Conservation (phyloP, 2,329 filamentous ascomycete species). For the Penicillium brasilianum region DNA sequence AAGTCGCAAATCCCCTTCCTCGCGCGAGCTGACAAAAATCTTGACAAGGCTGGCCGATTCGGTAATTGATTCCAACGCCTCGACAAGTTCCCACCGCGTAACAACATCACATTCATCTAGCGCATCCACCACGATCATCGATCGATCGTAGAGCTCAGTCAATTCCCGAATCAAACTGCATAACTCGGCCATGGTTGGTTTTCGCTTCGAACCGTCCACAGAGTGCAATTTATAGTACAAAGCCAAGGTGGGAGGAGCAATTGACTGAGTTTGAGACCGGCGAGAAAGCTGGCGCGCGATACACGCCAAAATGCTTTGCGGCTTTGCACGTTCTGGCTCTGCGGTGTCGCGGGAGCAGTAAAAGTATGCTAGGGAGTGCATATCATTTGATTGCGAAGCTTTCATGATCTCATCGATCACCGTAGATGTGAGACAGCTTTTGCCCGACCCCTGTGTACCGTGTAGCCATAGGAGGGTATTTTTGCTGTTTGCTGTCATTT, state of each 20-base stretch:
- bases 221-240: background rate
- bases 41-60: conserved; percentile 1
- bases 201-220: background rate
- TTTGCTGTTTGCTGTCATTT: background rate
- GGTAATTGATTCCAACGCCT: background rate
- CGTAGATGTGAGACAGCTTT: background rate
- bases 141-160: background rate
- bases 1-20: conserved; percentile 1
- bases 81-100: background rate
- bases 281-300: background rate
- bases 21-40: conserved; percentile 5
- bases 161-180: background rate
- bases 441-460: conserved; percentile 1
- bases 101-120: background rate
- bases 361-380: conserved; percentile 2
- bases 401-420: background rate
- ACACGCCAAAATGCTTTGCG: background rate
- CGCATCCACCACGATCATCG: background rate
- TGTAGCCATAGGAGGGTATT: conserved; percentile 4
- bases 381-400: background rate
- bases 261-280: background rate
- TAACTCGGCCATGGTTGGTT: background rate
- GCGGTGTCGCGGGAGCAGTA: conserved; percentile 4
- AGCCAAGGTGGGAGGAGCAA: background rate
- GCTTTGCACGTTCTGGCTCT: background rate